Base-by-base conservation (phyloP, 2,329 filamentous ascomycete genomes). In the Fusarium algeriense region DNA sequence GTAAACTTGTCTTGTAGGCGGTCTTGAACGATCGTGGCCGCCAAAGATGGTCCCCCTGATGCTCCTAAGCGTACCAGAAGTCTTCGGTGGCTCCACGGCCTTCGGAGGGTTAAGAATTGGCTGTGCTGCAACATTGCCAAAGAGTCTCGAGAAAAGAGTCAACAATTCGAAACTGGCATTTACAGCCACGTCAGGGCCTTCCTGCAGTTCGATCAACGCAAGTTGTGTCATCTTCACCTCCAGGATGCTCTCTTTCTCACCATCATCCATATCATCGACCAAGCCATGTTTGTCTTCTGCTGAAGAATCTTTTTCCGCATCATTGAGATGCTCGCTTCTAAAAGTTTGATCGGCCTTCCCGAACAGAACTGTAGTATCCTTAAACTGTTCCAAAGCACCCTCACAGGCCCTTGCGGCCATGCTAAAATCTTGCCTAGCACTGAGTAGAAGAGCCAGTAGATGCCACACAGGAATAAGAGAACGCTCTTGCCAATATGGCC, bases 141-240 rank as follows among this genome's bases (percentile, higher is more conserved):
- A 98, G 0, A 99, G 84, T 68, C 92, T 88, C 6, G 90, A 88
- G 78, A 96, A 99, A 2, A 98, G 84, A 19, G 90, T 90, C 23
- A 99, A 83, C 41, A 99, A 85, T 80, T 98, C 94, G 71, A 93
- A 90, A 78, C 93, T 95, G 66, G 92, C 91, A 78, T 97, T 97
- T 54, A 98, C 93, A 20, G 96, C 95, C 61, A 91, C 89, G 63
- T 93, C 91, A 0, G 94, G 90, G 2, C 94, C 94, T 78, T 98
- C 94, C 6, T 93, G 83, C 19, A 96, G 83, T 80, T 98, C 95
- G 6, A 96, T 81, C 23, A 99, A 87, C 7, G 92, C 88, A 65
- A 99, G 85, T 77, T 98, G 95, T 14, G 95, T 98, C 89, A 98
- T 97, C 80, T 97, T 97, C 67, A 98, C 90, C 80, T 98, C 93